Conservation (phyloP, 2,329 filamentous ascomycete genomes). For the Didymella segeticola region DNA sequence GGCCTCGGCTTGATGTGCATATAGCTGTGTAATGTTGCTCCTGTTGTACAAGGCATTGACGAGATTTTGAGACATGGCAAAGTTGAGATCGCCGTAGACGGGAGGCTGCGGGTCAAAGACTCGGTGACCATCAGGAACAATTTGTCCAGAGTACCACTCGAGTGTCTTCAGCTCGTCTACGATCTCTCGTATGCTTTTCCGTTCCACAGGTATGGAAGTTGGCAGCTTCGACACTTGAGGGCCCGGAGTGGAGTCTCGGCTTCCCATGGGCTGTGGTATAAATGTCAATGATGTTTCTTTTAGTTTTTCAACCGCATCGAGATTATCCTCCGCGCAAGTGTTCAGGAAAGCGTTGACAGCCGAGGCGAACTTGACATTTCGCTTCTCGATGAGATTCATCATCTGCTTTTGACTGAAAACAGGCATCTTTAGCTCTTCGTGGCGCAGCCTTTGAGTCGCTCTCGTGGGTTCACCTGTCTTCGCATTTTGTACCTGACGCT, state of each 20-base stretch:
- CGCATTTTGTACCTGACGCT: conserved; percentile 74
- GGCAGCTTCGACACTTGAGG: conserved; percentile 62
- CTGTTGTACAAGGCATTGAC: conserved; percentile 98
- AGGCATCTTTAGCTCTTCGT: conserved; percentile 88
- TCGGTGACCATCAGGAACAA: conserved; percentile 90
- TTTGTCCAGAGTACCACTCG: conserved; percentile 89
- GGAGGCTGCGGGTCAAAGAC: conserved; percentile 87
- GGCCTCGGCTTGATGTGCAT: conserved; percentile 90
- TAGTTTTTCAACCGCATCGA: conserved; percentile 73
- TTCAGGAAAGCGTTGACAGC: conserved; percentile 81
- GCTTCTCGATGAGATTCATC: conserved; percentile 84
- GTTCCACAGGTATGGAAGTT: conserved; percentile 76
- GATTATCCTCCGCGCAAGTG: conserved; percentile 67
- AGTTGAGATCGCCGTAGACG: conserved; percentile 82
- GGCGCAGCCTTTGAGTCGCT: conserved; percentile 69
- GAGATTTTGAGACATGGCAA: conserved; percentile 84
- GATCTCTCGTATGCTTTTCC: conserved; percentile 83
- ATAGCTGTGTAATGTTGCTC: conserved; percentile 83
- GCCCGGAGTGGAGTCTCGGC: conserved; percentile 51
- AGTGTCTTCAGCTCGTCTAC: conserved; percentile 80
- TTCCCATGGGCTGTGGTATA: conserved; percentile 66
- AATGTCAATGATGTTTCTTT: conserved; percentile 64
- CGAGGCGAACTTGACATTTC: conserved; percentile 81
- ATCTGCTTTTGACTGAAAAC: conserved; percentile 94
- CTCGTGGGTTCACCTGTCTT: conserved; percentile 77